phyloP scores from a whole-genome alignment of 73 alveolate genomes.

The Tetrahymena elliotti region DNA sequence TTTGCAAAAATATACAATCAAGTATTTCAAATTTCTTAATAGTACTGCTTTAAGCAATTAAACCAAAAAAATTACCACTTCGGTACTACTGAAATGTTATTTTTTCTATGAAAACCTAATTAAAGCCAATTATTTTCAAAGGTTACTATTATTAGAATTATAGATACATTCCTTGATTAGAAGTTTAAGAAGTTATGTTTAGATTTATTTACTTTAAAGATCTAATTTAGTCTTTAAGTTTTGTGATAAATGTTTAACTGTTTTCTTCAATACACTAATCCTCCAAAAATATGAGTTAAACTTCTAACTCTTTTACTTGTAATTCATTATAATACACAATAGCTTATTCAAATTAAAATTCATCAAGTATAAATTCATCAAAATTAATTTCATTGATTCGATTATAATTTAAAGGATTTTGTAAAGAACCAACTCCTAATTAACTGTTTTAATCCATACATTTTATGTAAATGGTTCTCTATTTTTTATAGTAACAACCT shows the following conservation, averaged over 20 bases:
- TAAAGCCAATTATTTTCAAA: neutral
- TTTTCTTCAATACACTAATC: neutral
- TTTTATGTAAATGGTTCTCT: neutral
- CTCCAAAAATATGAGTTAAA: neutral
- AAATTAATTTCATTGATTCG: neutral
- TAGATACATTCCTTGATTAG: neutral
- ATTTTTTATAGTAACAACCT: neutral
- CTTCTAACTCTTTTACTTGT: neutral
- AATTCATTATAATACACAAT: neutral
- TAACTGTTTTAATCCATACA: neutral
- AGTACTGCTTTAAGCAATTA: neutral
- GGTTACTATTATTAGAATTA: neutral
- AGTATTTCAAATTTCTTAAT: too few relatives aligned
- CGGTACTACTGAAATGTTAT: neutral
- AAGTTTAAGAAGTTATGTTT: neutral
- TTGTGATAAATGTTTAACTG: neutral
- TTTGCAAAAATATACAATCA: neutral
- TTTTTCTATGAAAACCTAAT: neutral
- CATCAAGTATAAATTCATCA: neutral
- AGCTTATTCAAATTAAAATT: neutral
- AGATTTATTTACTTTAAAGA: neutral
- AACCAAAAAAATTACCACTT: neutral
- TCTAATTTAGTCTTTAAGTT: neutral
- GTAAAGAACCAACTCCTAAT: neutral
- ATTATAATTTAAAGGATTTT: neutral